Conservation (phyloP, 768 basidiomycete genomes). For the Zangia roseola region DNA sequence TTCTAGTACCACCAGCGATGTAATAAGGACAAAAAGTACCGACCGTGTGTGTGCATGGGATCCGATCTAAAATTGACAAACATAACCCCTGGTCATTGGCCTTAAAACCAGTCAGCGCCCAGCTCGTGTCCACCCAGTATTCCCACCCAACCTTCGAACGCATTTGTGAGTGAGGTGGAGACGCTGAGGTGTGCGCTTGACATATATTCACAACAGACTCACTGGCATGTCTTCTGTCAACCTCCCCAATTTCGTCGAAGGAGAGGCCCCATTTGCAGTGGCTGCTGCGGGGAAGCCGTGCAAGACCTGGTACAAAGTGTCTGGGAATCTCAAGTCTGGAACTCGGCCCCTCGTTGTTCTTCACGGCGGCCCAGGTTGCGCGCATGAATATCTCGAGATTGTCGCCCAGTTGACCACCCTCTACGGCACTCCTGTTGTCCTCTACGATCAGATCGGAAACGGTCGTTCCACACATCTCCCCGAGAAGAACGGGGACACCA, state of each 20-base stretch:
- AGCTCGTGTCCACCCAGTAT: neutral
- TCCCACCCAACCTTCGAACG: neutral
- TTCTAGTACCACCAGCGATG: too few relatives aligned
- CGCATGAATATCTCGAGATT: constrained; percentile 41
- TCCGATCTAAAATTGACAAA: too few relatives aligned
- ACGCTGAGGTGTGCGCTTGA: neutral
- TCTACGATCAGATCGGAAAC: constrained; percentile 58
- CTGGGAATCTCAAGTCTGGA: constrained; percentile 40
- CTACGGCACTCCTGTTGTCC: constrained; percentile 44
- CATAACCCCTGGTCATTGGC: too few relatives aligned
- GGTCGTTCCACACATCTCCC: constrained; percentile 54
- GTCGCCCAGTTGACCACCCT: constrained; percentile 38
- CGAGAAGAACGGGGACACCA: constrained; percentile 41
- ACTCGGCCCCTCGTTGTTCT: constrained; percentile 46
- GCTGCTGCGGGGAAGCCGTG: constrained; percentile 31
- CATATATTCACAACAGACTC: neutral
- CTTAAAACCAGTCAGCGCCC: neutral
- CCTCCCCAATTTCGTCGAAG: constrained; percentile 29
- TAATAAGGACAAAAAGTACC: too few relatives aligned
- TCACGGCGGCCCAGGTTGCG: constrained; percentile 54
- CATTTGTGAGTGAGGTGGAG: neutral
- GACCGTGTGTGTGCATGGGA: too few relatives aligned
- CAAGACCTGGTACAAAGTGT: constrained; percentile 52
- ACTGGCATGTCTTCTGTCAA: constrained; percentile 29
- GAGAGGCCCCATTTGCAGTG: constrained; percentile 26